Evolutionary conservation across 169 alveolate species (phyloP).

Genomic region (Plasmodium falciparum): DNA sequence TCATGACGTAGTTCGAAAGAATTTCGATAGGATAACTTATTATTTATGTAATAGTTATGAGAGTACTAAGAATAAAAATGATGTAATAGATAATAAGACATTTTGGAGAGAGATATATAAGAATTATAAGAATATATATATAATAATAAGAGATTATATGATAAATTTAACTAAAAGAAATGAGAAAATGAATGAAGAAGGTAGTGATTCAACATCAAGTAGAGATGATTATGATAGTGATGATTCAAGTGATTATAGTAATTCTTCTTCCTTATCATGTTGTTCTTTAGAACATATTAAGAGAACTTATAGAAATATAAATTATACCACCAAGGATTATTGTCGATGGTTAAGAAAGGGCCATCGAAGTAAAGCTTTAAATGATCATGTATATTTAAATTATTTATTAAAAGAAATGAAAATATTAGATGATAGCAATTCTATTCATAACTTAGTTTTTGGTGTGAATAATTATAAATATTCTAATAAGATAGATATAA

Average conservation of each 20-base stretch:
- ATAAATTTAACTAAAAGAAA: conserved; percentile 48
- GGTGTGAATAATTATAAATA: conserved; percentile 75
- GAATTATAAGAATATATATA: conserved; percentile 52
- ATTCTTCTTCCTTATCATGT: conserved; percentile 54
- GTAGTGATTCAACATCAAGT: conserved; percentile 26
- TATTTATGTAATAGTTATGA: conserved; percentile 69
- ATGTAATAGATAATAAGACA: conserved; percentile 61
- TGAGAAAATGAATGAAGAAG: conserved; percentile 67
- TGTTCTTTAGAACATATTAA: conserved; percentile 48
- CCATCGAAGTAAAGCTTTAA: conserved; percentile 52
- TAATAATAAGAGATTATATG: conserved; percentile 68
- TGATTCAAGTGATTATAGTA: conserved; percentile 60
- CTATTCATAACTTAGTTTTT: conserved; percentile 70
- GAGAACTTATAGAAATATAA: conserved; percentile 42
- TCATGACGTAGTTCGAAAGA: conserved; percentile 33
- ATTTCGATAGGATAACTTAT: conserved; percentile 47
- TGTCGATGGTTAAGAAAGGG: conserved; percentile 73
- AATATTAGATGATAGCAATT: conserved; percentile 26
- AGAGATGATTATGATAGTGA: conserved; percentile 60
- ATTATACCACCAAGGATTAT: conserved; percentile 66
- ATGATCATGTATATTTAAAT: conserved; percentile 67
- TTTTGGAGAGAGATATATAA: conserved; percentile 75
- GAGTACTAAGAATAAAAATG: conserved; percentile 45
- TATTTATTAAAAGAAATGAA: conserved; percentile 69
- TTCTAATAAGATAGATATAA: conserved; percentile 47